Conservation (phyloP, 148 eudicot species). For the Fagopyrum homotropicum region DNA sequence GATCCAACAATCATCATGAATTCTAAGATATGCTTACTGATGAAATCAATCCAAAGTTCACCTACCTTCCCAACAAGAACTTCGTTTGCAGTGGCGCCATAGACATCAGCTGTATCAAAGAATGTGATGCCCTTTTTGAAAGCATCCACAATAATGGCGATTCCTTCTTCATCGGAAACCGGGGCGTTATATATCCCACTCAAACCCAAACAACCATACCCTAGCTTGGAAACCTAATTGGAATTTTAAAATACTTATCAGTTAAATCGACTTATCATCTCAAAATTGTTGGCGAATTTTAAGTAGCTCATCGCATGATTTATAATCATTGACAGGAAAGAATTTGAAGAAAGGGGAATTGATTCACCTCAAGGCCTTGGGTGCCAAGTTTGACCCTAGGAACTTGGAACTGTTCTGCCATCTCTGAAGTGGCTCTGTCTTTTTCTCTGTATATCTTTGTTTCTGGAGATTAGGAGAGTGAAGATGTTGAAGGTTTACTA, state of each 20-base stretch:
- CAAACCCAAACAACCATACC: constrained; percentile 56
- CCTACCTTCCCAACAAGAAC: constrained; percentile 75
- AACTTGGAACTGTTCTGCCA: constrained; percentile 23
- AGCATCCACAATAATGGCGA: constrained; percentile 47
- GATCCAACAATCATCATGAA: neutral
- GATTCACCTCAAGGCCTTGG: constrained; percentile 36
- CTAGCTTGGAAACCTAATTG: constrained; percentile 50
- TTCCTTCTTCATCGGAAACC: constrained; percentile 47
- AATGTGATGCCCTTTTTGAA: constrained; percentile 59
- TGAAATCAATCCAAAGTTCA: constrained; percentile 6
- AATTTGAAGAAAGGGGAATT: neutral
- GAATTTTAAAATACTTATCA: neutral
- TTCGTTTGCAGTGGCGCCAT: constrained; percentile 53
- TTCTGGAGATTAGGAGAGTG: neutral
- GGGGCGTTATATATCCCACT: constrained; percentile 44
- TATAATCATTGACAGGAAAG: neutral
- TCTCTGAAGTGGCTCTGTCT: constrained; percentile 5
- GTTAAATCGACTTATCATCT: neutral
- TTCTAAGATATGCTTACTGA: neutral
- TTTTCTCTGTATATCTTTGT: neutral
- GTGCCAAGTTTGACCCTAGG: constrained; percentile 31
- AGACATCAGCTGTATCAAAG: constrained; percentile 64
- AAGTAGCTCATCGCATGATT: no score
- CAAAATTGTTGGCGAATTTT: neutral
- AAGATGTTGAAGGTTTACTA: neutral